Conservation (phyloP, 2,329 filamentous ascomycete genomes). For the Alternaria brassicicola region DNA sequence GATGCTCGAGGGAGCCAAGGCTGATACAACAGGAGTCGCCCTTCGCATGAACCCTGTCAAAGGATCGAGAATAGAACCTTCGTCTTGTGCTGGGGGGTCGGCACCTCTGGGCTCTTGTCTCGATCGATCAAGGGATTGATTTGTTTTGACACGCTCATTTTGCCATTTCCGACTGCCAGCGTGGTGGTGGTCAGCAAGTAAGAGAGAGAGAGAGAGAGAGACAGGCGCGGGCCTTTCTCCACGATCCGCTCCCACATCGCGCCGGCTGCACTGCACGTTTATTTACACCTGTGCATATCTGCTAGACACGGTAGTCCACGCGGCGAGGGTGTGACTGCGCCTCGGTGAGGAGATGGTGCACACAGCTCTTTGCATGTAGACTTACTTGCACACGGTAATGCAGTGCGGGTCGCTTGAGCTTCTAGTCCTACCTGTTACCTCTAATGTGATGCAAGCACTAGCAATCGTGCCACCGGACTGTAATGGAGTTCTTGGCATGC, state of each 20-base stretch:
- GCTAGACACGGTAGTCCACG: slow-evolving; percentile 43
- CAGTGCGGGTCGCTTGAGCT: slow-evolving; percentile 36
- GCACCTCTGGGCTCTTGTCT: slow-evolving; percentile 8
- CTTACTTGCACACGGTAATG: slow-evolving; percentile 33
- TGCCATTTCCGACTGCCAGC: slow-evolving; percentile 7
- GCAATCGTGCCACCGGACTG: slow-evolving; percentile 23
- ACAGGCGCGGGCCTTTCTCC: slow-evolving; percentile 40
- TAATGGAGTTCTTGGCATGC: slow-evolving; percentile 24
- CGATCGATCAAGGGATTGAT: slow-evolving; percentile 13
- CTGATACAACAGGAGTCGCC: slow-evolving; percentile 25
- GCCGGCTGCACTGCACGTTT: slow-evolving; percentile 51
- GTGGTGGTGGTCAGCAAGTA: slow-evolving; percentile 47
- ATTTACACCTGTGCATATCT: slow-evolving; percentile 48
- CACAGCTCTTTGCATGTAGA: slow-evolving; percentile 7
- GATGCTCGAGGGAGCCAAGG: slow-evolving; percentile 29
- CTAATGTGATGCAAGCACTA: slow-evolving; percentile 18
- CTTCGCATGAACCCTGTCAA: slow-evolving; percentile 11
- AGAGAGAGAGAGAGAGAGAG: slow-evolving; percentile 43
- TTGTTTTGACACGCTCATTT: slow-evolving; percentile 6
- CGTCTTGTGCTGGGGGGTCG: slow-evolving; percentile 16
- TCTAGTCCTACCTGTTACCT: slow-evolving; percentile 26
- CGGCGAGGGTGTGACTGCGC: slow-evolving; percentile 40
- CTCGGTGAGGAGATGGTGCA: slow-evolving; percentile 17
- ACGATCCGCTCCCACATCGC: slow-evolving; percentile 49
- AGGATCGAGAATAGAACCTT: slow-evolving; percentile 16